phyloP scores from a whole-genome alignment of 2,329 filamentous ascomycete genomes.

The Pezicula radicicola region DNA sequence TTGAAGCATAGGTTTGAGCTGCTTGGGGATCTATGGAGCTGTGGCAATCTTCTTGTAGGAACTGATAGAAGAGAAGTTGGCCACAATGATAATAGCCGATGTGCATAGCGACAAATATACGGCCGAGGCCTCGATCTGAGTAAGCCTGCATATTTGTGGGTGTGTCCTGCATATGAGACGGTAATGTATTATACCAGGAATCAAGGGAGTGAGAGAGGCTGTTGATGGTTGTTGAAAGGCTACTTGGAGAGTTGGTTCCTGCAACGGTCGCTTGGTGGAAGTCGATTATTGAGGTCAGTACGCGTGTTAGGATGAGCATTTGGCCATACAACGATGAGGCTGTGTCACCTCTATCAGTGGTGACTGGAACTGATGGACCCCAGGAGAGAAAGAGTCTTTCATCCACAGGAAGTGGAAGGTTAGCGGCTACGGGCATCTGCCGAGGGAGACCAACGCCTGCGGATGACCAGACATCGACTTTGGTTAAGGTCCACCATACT shows the following conservation, averaged over 20 bases:
- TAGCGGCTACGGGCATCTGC: conserved; percentile 12
- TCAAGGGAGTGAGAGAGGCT: conserved; percentile 31
- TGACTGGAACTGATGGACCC: not conserved
- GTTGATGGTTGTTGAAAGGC: conserved; percentile 7
- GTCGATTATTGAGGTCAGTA: conserved; percentile 38
- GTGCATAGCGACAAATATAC: conserved; percentile 41
- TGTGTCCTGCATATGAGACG: conserved; percentile 33
- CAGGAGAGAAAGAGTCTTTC: conserved; percentile 9
- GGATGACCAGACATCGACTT: conserved; percentile 23
- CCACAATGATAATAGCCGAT: conserved; percentile 44
- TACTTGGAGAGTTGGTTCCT: conserved; percentile 13
- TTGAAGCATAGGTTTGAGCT: conserved; percentile 29
- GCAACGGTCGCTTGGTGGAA: conserved; percentile 31
- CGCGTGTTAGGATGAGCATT: conserved; percentile 35
- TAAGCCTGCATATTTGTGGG: conserved; percentile 35
- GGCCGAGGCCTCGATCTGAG: conserved; percentile 35
- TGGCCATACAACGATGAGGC: conserved; percentile 25
- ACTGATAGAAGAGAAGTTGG: conserved; percentile 45
- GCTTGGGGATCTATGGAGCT: conserved; percentile 5
- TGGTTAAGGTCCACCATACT: conserved; percentile 22
- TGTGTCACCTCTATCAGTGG: not conserved
- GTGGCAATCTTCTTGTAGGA: conserved; percentile 32
- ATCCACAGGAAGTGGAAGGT: conserved; percentile 16
- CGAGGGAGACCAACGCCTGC: conserved; percentile 14
- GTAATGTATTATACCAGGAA: conserved; percentile 32